Conservation (phyloP, 805 yeast species). For the Peterozyma toletana region DNA sequence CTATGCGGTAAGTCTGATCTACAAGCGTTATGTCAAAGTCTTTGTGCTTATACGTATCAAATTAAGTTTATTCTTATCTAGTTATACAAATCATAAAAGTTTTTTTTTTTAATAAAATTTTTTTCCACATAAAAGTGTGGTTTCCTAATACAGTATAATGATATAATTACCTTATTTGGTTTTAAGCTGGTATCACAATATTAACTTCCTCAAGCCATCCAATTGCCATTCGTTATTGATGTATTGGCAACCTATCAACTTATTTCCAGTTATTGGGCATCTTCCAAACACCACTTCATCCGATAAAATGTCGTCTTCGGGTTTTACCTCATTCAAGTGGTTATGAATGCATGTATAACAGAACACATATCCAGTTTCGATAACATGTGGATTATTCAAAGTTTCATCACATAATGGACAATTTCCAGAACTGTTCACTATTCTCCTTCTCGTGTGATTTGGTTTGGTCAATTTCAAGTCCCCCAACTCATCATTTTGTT, state of each 20-base stretch:
- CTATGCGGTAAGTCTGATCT: too few relatives aligned
- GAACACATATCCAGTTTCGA: slow-evolving; percentile 88
- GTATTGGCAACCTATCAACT: slow-evolving; percentile 64
- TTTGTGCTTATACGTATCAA: neutral
- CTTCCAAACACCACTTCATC: slow-evolving; percentile 46
- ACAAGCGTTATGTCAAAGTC: too few relatives aligned
- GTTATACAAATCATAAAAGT: neutral
- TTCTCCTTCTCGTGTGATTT: slow-evolving; percentile 22
- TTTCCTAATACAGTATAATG: too few relatives aligned
- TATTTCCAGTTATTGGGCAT: slow-evolving; percentile 79
- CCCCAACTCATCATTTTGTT: slow-evolving; percentile 4
- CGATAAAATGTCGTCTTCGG: slow-evolving; percentile 23
- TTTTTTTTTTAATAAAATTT: neutral
- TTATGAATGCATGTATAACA: slow-evolving; percentile 82
- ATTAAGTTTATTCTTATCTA: neutral
- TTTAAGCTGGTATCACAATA: slow-evolving; percentile 30
- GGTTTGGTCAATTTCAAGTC: slow-evolving; percentile 7
- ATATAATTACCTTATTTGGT: too few relatives aligned
- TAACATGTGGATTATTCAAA: slow-evolving; percentile 73
- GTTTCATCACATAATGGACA: slow-evolving; percentile 69
- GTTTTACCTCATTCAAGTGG: slow-evolving; percentile 36
- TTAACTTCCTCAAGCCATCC: slow-evolving; percentile 70
- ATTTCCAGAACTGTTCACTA: neutral
- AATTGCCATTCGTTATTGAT: slow-evolving; percentile 60
- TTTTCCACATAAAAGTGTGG: too few relatives aligned